Evolutionary conservation across 2,329 filamentous ascomycete species (phyloP).

Genomic region (Phialophora tarda): DNA sequence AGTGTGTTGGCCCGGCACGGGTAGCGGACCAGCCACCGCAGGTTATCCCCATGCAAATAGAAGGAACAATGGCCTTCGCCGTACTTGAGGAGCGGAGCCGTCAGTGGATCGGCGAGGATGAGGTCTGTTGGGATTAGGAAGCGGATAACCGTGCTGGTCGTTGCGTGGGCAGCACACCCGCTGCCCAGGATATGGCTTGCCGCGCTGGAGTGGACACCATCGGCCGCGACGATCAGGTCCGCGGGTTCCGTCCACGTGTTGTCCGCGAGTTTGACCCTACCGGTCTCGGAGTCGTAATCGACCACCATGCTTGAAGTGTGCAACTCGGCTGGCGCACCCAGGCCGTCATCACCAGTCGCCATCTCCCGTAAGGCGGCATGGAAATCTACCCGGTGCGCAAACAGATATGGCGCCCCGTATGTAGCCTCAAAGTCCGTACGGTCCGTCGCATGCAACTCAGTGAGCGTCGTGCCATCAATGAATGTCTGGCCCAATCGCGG

Average conservation of each 20-base stretch:
- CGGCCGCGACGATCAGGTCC: constrained; percentile 11
- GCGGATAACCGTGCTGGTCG: constrained; percentile 14
- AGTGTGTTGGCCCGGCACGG: constrained; percentile 13
- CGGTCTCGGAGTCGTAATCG: constrained; percentile 8
- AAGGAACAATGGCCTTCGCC: constrained; percentile 15
- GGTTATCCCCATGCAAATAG: constrained; percentile 4
- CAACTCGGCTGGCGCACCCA: not conserved
- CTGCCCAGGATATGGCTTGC: not conserved
- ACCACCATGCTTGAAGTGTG: not conserved
- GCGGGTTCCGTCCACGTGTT: not conserved
- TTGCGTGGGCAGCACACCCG: constrained; percentile 2
- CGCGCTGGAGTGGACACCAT: constrained; percentile 15
- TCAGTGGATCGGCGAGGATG: not conserved
- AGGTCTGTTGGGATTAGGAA: constrained; percentile 9
- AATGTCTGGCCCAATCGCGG: constrained; percentile 14
- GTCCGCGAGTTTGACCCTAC: constrained; percentile 8
- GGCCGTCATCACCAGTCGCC: constrained; percentile 3
- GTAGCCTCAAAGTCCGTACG: constrained; percentile 4
- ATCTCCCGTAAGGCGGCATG: constrained; percentile 9
- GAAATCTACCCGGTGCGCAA: constrained; percentile 11
- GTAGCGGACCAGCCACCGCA: constrained; percentile 15
- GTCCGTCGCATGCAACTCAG: constrained; percentile 5
- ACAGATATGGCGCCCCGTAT: constrained; percentile 15
- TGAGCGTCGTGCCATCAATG: constrained; percentile 8
- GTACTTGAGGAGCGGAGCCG: constrained; percentile 14